Conservation (phyloP, 208 protist species). For the Tritrichomonas musculus region DNA sequence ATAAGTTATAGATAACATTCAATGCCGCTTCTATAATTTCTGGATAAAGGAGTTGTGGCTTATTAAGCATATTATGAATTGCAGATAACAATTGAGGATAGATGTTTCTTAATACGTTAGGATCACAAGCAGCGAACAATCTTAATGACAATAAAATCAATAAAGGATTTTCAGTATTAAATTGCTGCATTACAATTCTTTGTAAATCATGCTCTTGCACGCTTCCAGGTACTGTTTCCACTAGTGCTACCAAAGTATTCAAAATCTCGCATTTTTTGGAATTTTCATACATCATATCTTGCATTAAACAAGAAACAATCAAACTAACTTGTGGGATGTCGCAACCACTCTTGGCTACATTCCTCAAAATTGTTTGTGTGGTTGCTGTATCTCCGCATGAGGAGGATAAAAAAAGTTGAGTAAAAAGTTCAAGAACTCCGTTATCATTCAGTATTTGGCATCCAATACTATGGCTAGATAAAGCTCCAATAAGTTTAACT, state of each 20-base stretch:
- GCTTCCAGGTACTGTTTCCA: neutral
- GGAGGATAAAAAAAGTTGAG: neutral
- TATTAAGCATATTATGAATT: neutral
- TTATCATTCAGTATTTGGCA: neutral
- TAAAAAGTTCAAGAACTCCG: neutral
- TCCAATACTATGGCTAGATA: neutral
- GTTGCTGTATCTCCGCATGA: neutral
- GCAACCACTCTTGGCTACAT: neutral
- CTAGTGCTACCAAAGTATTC: neutral
- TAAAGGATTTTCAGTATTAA: neutral
- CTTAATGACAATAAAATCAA: neutral
- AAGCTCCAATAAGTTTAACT: neutral
- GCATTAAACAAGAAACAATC: conserved; percentile 13
- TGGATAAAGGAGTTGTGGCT: neutral
- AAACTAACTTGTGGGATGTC: conserved; percentile 1
- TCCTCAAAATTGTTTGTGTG: neutral
- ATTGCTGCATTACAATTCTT: neutral
- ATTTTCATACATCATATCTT: neutral
- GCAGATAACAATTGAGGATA: neutral
- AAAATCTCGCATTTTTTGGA: neutral
- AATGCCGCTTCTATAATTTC: conserved; percentile 18
- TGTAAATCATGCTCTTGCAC: conserved; percentile 20
- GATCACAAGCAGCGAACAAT: neutral
- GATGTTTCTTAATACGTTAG: neutral
- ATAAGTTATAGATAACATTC: neutral